Evolutionary conservation across 805 yeast genomes (phyloP).

Genomic region (Hanseniaspora meyeri): DNA sequence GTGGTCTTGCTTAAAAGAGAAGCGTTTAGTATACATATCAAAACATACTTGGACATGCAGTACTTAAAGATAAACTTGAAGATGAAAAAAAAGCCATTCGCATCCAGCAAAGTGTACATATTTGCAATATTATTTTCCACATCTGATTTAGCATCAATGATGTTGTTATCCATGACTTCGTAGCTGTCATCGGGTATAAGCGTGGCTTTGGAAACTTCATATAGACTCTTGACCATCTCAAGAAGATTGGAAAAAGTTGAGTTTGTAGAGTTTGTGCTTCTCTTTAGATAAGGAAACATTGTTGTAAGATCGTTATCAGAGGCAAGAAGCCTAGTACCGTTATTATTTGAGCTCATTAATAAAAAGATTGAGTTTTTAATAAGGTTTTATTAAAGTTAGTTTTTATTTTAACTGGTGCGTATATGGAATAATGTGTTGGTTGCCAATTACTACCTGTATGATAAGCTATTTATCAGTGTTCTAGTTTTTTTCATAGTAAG

Average conservation of each 20-base stretch:
- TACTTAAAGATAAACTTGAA: constrained; percentile 7
- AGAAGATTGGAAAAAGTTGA: neutral
- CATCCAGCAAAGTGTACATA: neutral
- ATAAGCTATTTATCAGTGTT: too few relatives aligned
- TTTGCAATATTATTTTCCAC: neutral
- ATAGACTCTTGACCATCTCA: neutral
- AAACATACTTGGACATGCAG: constrained; percentile 2
- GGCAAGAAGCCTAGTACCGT: neutral
- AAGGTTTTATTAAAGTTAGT: too few relatives aligned
- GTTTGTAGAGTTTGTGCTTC: neutral
- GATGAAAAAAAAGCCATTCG: neutral
- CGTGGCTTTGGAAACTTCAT: constrained; percentile 1
- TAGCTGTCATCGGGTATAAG: neutral
- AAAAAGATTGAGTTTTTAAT: neutral
- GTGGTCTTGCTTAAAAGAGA: constrained; percentile 4
- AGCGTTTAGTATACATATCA: constrained; percentile 9
- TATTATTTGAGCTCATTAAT: neutral
- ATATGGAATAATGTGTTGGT: neutral
- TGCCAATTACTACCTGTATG: neutral
- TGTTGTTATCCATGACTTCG: neutral
- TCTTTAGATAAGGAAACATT: constrained; percentile 11
- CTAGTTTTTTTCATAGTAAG: too few relatives aligned
- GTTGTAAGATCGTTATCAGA: constrained; percentile 4
- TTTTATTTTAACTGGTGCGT: too few relatives aligned
- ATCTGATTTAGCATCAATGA: neutral